Conservation (phyloP, 768 basidiomycete genomes). For the Cyathus striatus region DNA sequence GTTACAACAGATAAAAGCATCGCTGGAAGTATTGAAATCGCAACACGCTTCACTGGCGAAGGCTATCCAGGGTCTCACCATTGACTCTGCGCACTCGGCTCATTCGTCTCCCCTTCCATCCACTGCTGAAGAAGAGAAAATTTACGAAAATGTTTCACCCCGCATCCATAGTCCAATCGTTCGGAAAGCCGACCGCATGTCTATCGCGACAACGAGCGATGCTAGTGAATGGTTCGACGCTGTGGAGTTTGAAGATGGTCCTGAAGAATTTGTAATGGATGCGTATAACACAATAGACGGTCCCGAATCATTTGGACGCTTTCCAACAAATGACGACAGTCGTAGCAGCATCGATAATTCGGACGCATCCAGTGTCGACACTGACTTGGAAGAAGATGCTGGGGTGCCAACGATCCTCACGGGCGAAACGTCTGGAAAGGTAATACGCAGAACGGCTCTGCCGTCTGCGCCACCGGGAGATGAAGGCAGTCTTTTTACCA, state of each 20-base stretch:
- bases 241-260: constrained; percentile 48
- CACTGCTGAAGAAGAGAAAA: constrained; percentile 45
- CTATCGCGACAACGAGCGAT: constrained; percentile 42
- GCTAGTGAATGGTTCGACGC: constrained; percentile 81
- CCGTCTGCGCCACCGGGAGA: constrained; percentile 62
- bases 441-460: constrained; percentile 49
- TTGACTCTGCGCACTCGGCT: constrained; percentile 17
- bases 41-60: constrained; percentile 52
- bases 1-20: constrained; percentile 39
- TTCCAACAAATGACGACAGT: constrained; percentile 33
- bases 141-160: constrained; percentile 6
- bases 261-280: constrained; percentile 68
- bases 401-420: background rate
- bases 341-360: constrained; percentile 30
- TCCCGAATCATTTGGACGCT: constrained; percentile 31
- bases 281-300: constrained; percentile 32
- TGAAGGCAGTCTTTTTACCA: constrained; percentile 77
- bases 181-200: constrained; percentile 35
- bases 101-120: constrained; percentile 35
- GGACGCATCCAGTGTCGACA: no score
- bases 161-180: constrained; percentile 19
- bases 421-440: constrained; percentile 12
- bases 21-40: constrained; percentile 49
- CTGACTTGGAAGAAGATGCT: constrained; percentile 40
- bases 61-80: constrained; percentile 28